Conservation (phyloP, 805 yeast species). For the Myxozyma monticola region DNA sequence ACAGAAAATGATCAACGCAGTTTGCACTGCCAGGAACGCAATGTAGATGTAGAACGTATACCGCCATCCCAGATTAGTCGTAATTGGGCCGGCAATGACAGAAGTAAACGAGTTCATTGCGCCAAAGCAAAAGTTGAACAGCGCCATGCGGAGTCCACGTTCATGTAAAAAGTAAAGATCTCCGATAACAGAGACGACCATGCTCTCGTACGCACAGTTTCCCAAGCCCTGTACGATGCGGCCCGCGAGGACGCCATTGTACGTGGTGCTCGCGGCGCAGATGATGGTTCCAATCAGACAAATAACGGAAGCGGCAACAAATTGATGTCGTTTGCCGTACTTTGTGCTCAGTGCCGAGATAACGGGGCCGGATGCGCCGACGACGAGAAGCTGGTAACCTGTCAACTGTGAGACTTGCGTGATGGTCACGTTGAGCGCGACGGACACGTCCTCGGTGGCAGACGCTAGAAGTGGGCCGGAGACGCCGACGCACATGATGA, state of each 20-base stretch:
- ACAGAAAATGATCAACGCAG: neutral
- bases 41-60: conserved; percentile 1
- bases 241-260: neutral
- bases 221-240: conserved; percentile 39
- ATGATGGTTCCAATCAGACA: conserved; percentile 1
- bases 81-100: conserved; percentile 57
- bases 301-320: neutral
- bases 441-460: neutral
- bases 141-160: conserved; percentile 48
- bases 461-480: conserved; percentile 6
- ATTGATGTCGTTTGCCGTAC: conserved; percentile 2
- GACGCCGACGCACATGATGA: neutral
- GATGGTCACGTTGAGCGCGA: conserved; percentile 1
- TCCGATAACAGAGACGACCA: conserved; percentile 51
- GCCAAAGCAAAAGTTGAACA: conserved; percentile 55
- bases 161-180: conserved; percentile 55
- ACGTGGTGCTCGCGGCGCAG: neutral
- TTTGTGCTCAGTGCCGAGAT: neutral
- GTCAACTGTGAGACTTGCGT: neutral
- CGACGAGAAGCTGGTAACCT: conserved; percentile 1
- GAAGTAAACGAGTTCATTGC: conserved; percentile 59
- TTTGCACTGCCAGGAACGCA: neutral
- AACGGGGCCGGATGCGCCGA: neutral
- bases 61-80: conserved; percentile 49
- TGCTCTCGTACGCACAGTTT: conserved; percentile 42